Conservation (phyloP, 1,284 basidiomycete species). For the Pseudozyma thailandica region DNA sequence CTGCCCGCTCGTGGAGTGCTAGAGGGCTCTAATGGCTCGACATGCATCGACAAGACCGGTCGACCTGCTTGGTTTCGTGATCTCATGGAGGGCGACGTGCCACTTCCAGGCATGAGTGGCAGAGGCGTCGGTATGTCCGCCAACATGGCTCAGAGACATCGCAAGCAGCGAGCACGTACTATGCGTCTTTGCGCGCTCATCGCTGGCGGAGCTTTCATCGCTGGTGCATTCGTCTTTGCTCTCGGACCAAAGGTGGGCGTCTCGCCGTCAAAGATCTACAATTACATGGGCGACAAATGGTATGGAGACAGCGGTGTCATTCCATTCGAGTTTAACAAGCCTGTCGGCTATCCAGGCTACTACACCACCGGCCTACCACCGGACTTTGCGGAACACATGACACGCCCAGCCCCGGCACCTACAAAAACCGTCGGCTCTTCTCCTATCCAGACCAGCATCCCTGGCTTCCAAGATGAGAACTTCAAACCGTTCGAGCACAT, state of each 20-base stretch:
- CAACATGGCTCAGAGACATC: constrained; percentile 22
- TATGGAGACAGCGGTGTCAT: constrained; percentile 35
- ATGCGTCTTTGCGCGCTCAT: constrained; percentile 26
- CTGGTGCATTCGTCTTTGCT: constrained; percentile 55
- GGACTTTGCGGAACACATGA: constrained; percentile 60
- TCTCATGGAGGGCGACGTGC: constrained; percentile 34
- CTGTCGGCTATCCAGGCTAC: constrained; percentile 61
- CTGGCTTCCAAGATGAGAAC: constrained; percentile 41
- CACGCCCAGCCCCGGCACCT: constrained; percentile 30
- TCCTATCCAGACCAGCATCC: constrained; percentile 60
- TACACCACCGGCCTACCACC: constrained; percentile 55
- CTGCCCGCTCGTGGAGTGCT: constrained; percentile 33
- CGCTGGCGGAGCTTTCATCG: constrained; percentile 32
- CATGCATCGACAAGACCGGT: constrained; percentile 56
- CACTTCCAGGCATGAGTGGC: constrained; percentile 25
- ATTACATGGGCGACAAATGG: constrained; percentile 53
- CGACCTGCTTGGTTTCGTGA: constrained; percentile 56
- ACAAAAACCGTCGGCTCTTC: constrained; percentile 50
- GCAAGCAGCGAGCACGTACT: constrained; percentile 27
- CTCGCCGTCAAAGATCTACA: constrained; percentile 24
- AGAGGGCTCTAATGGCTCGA: constrained; percentile 39
- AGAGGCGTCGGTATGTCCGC: constrained; percentile 42
- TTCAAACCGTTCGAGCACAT: constrained; percentile 65
- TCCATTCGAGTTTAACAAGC: constrained; percentile 55
- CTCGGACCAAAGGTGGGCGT: constrained; percentile 46